Evolutionary conservation across 352 stramenopile genomes (phyloP).

Genomic region (Phytophthora capsici): DNA sequence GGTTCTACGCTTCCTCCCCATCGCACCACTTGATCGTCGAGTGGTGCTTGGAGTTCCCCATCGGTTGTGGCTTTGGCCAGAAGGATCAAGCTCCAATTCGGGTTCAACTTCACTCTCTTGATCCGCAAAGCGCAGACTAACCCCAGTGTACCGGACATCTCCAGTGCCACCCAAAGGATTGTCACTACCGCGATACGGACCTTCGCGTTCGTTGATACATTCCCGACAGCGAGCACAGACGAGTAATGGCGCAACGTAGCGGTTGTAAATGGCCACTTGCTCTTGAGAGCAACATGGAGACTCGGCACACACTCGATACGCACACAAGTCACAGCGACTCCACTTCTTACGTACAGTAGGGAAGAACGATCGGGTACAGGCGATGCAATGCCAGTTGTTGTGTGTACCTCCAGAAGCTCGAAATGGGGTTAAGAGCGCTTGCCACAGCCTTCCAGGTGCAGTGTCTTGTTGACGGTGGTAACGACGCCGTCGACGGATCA

Average conservation of each 20-base stretch:
- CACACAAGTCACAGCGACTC: constrained; percentile 48
- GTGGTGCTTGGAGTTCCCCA: background rate
- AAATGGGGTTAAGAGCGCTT: constrained; percentile 24
- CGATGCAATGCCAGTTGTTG: constrained; percentile 49
- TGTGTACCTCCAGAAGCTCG: constrained; percentile 24
- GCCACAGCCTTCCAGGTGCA: constrained; percentile 25
- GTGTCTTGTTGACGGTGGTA: constrained; percentile 13
- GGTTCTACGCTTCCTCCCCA: constrained; percentile 23
- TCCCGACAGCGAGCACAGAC: constrained; percentile 44
- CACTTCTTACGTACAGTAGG: constrained; percentile 29
- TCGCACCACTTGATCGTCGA: constrained; percentile 6
- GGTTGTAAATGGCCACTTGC: constrained; percentile 49
- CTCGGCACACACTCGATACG: constrained; percentile 43
- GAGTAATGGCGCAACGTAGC: constrained; percentile 42
- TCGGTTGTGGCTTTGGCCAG: constrained; percentile 6
- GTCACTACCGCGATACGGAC: constrained; percentile 8
- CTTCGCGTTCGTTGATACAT: constrained; percentile 36
- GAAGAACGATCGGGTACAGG: constrained; percentile 38
- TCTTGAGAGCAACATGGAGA: constrained; percentile 43
- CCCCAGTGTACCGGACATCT: constrained; percentile 33
- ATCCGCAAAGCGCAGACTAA: constrained; percentile 30
- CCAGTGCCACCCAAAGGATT: constrained; percentile 12
- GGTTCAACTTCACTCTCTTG: constrained; percentile 31
- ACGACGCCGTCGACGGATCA: constrained; percentile 32
- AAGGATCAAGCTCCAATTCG: constrained; percentile 30